Evolutionary conservation across 2,329 filamentous ascomycete genomes (phyloP).

Genomic region (Magnaporthiopsis poae): DNA sequence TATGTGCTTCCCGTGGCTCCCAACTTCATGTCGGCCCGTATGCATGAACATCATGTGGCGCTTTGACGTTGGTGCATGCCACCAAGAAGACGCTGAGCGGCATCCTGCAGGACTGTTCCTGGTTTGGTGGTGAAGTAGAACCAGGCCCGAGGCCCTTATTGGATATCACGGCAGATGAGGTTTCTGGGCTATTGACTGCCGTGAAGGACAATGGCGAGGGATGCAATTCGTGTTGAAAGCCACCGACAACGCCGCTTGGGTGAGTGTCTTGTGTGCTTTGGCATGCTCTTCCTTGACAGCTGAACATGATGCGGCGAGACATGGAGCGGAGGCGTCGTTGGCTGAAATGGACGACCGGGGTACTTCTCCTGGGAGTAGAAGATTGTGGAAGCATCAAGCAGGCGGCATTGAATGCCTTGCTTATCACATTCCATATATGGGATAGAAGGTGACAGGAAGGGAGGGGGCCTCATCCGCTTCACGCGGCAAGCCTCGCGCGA

Average conservation of each 20-base stretch:
- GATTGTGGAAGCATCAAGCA: neutral
- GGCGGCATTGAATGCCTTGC: neutral
- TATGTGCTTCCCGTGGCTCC: neutral
- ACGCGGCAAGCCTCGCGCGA: neutral
- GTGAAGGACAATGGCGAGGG: neutral
- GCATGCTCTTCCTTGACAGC: neutral
- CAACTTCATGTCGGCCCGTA: neutral
- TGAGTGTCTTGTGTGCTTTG: neutral
- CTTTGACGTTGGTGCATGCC: neutral
- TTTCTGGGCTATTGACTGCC: neutral
- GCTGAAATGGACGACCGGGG: neutral
- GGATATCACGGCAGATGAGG: neutral
- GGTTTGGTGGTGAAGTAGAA: neutral
- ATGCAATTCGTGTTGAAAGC: neutral
- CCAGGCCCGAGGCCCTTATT: neutral
- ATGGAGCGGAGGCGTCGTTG: neutral
- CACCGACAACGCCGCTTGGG: neutral
- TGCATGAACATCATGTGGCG: neutral
- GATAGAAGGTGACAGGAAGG: neutral
- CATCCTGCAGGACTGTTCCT: neutral
- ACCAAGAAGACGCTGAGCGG: neutral
- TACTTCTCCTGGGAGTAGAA: neutral
- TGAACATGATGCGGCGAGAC: neutral
- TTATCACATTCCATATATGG: neutral
- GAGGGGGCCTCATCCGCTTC: neutral